Conservation (phyloP, 176 grass and related monocot species). For the Paspalum vaginatum region DNA sequence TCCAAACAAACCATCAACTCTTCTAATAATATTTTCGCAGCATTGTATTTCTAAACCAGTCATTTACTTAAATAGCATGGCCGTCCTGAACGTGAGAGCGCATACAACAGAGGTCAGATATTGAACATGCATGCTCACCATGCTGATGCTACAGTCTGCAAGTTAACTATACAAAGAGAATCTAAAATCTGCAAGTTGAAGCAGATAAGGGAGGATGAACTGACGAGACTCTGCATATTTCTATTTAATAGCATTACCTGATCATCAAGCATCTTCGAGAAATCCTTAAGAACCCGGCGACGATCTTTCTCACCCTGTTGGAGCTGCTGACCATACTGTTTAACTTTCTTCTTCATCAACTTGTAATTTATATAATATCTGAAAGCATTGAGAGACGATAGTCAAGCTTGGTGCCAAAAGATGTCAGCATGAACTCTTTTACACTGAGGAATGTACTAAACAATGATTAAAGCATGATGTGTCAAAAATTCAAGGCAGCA, state of each 20-base stretch:
- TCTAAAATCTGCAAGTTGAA: conserved; percentile 35
- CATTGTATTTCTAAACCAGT: not conserved
- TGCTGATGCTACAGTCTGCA: conserved; percentile 31
- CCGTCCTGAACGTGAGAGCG: not conserved
- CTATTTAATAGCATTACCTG: conserved; percentile 60
- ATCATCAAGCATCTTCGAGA: conserved; percentile 98
- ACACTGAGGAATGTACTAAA: not conserved
- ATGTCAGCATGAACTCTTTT: not conserved
- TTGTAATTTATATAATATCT: conserved; percentile 99
- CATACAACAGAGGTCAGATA: conserved; percentile 1
- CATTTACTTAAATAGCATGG: not conserved
- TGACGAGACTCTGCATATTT: not conserved
- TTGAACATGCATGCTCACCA: conserved; percentile 33
- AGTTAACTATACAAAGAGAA: conserved; percentile 40
- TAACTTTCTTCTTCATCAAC: conserved; percentile 98
- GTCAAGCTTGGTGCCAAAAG: not conserved
- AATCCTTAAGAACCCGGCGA: conserved; percentile 82
- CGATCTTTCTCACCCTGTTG: conserved; percentile 83
- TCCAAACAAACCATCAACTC: not conserved
- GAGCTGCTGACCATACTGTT: conserved; percentile 78
- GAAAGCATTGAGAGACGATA: conserved; percentile 32
- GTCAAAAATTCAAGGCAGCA: not conserved
- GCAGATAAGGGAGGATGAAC: conserved; percentile 22
- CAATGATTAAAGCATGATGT: not conserved
- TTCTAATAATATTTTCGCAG: not conserved